Conservation (phyloP, 2,329 filamentous ascomycete genomes). For the Colletotrichum echinochloae region DNA sequence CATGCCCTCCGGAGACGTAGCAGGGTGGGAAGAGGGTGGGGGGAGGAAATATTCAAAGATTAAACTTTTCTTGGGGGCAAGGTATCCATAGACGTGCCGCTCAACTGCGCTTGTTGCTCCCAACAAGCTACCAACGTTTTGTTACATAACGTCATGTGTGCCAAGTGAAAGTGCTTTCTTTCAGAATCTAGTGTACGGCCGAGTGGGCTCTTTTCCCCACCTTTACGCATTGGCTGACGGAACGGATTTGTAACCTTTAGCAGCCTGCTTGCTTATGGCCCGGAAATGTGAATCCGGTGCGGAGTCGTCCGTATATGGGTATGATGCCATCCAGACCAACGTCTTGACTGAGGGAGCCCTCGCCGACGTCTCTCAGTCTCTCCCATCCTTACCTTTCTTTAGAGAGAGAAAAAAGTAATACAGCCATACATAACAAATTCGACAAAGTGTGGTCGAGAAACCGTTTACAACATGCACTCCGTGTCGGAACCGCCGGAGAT, state of each 20-base stretch:
- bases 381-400: background rate
- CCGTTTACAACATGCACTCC: background rate
- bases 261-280: background rate
- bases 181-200: background rate
- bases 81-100: slow-evolving; percentile 13
- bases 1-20: no score
- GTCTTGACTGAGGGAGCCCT: background rate
- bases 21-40: no score
- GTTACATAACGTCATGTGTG: slow-evolving; percentile 31
- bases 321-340: background rate
- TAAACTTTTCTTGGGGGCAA: background rate
- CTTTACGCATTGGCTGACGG: background rate
- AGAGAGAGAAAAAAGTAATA: no score
- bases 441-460: background rate
- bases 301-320: background rate
- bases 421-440: no score
- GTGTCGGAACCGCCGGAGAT: slow-evolving; percentile 13
- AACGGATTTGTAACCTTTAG: slow-evolving; percentile 1
- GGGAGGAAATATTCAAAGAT: background rate
- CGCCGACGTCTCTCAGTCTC: background rate
- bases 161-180: background rate
- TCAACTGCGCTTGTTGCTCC: background rate
- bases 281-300: background rate
- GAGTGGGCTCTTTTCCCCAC: background rate
- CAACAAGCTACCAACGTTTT: background rate